phyloP scores from a whole-genome alignment of 2,329 filamentous ascomycete genomes.

The Arthrobotrys pseudoclavata region DNA sequence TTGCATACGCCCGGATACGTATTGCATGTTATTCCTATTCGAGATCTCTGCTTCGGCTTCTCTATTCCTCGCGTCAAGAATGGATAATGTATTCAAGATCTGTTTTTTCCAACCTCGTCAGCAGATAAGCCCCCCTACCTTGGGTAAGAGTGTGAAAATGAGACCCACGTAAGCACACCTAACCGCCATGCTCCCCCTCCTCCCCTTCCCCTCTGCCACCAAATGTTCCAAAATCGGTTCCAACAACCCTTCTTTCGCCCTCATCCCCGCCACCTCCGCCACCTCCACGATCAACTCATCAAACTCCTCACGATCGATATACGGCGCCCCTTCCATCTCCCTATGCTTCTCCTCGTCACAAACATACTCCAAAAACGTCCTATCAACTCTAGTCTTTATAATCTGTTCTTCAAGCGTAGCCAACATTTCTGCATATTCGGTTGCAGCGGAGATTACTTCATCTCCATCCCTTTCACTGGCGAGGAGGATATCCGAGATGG shows the following conservation, averaged over 20 bases:
- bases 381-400: slow-evolving; percentile 48
- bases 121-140: background rate
- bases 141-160: too few relatives aligned
- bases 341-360: background rate
- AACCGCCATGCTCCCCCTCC: slow-evolving; percentile 44
- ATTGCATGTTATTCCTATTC: slow-evolving; percentile 56
- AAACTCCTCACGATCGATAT: slow-evolving; percentile 49
- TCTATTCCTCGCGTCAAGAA: slow-evolving; percentile 51
- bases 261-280: slow-evolving; percentile 51
- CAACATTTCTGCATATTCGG: slow-evolving; percentile 53
- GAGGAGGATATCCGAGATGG: slow-evolving; percentile 48
- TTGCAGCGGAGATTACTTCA: slow-evolving; percentile 39
- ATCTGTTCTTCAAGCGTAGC: slow-evolving; percentile 49
- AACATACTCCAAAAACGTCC: slow-evolving; percentile 45
- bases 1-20: slow-evolving; percentile 58
- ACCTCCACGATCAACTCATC: slow-evolving; percentile 51
- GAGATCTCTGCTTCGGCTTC: slow-evolving; percentile 51
- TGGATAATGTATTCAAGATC: slow-evolving; percentile 40
- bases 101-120: too few relatives aligned
- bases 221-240: slow-evolving; percentile 51
- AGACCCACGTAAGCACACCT: slow-evolving; percentile 53
- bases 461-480: slow-evolving; percentile 44
- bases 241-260: slow-evolving; percentile 53
- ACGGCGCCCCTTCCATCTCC: slow-evolving; percentile 56
- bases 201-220: slow-evolving; percentile 39